Base-by-base conservation (phyloP, 352 stramenopile genomes). In the Phytophthora crassamura region DNA sequence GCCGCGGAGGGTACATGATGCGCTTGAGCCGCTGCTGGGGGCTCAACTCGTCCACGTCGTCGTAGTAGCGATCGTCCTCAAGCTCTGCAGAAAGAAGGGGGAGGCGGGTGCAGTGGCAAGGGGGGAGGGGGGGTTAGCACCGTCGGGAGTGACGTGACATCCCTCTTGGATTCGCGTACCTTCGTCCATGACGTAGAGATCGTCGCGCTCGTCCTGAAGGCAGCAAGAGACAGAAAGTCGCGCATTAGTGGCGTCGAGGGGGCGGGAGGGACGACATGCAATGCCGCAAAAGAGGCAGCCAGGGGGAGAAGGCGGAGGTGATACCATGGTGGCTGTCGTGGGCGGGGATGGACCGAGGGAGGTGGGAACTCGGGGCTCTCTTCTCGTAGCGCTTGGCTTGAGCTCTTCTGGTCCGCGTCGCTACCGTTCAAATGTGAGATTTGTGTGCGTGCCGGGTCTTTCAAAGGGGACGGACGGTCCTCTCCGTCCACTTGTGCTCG, bases 1-100 rank as follows among this genome's bases (percentile, higher is more conserved):
- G 73, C 1, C 85, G 84, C 39, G 85, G 75, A 1, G 87, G 87
- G 59, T 95, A 95, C 45, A 76, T 48, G 38, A 81, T 67, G 42
- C 77, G 78, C 69, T 86, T 80, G 34, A 75, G 56, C n/a, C 69
- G 75, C 56, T 75, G 75, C 38, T 79, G 69, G 8, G 70, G 42
- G 20, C 49, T 59, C 48, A 70, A 25, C 4, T 62, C 65, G 45
- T 69, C 69, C 43, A 56, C 41, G n/a, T 73, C 54, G 15, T 81
- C 69, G 38, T 69, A 65, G 49, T 75, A 70, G 38, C 45, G 64
- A 15, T 49, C 9, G 32, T 83, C 74, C 1, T 79, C 72, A 9
- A 68, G 42, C 5, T 82, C 75, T 85, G 25, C 11, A 36, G 18
- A 30, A 25, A 25, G 22, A 25, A 25, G 22, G 22, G 22, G 22